phyloP scores from a whole-genome alignment of 2,329 filamentous ascomycete species.

The Colletotrichum caudatum region DNA sequence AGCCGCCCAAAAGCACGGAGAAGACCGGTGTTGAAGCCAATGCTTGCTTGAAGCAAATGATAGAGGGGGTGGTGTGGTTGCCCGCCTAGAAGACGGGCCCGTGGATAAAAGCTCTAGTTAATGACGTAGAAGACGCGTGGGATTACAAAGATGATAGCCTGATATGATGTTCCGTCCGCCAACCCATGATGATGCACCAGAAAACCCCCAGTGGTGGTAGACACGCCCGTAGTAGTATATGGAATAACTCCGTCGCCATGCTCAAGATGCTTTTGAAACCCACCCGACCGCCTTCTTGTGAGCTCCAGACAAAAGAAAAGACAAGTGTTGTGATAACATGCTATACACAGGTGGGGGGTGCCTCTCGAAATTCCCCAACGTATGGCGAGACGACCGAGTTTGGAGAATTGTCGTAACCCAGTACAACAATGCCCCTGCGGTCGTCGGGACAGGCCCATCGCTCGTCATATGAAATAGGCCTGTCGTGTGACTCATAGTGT shows the following conservation, averaged over 20 bases:
- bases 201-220: neutral
- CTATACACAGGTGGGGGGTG: conserved; percentile 31
- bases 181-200: conserved; percentile 32
- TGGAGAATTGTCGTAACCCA: conserved; percentile 29
- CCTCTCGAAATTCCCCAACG: conserved; percentile 46
- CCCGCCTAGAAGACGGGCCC: neutral
- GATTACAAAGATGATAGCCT: conserved; percentile 21
- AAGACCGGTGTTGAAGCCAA: neutral
- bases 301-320: conserved; percentile 15
- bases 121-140: conserved; percentile 19
- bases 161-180: conserved; percentile 27
- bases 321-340: neutral
- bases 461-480: conserved; percentile 21
- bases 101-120: conserved; percentile 7
- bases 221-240: conserved; percentile 15
- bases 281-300: neutral
- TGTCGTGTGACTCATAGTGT: conserved; percentile 28
- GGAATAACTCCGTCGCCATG: conserved; percentile 40
- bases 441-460: conserved; percentile 27
- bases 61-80: neutral
- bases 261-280: conserved; percentile 22
- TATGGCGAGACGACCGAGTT: conserved; percentile 48
- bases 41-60: neutral
- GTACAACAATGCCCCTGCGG: conserved; percentile 8
- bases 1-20: neutral